Base-by-base conservation (phyloP, 331 rosid species). In the Pyrus hybrid region DNA sequence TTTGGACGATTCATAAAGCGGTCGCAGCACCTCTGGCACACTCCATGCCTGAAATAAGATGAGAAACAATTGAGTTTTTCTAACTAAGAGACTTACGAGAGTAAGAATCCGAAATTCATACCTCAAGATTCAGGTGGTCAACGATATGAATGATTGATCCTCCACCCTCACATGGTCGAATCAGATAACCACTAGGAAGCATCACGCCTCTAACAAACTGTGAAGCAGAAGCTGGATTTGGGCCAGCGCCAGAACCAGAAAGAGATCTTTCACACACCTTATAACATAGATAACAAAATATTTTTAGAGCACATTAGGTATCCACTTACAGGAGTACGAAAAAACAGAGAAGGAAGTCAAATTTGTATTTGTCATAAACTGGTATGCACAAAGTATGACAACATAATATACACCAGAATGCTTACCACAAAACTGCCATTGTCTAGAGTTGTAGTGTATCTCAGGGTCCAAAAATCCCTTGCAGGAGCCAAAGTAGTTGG, bases 101-200 rank as follows among this genome's bases (percentile, higher is more conserved):
- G 74, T 67, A 32, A 37, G 65, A 33, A 61, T 54, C 56, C 17
- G 62, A 69, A 37, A 68, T 53, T 64, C 81, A 67, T 64, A 92
- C 99, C 96, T 95, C 93, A 30, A 95, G 98, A 86, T 92, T 95
- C 77, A 95, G 66, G 83, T 95, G 97, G 78, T 95, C 99, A 75
- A 95, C 99, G 49, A 95, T 92, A 76, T 95, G 98, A 76, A 95
- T 92, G 72, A 89, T 95, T 69, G 98, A 95, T 51, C 99, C 99
- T 65, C 99, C 99, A 63, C 99, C 99, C 45, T 95, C 99, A 71
- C 97, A 95, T 8, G 98, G 96, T 66, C 97, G 93, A 86, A 95
- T 88, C 82, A 92, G 82, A 83, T 92, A 95, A 53, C 98, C 99
- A 84, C 99, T 88, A 2, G 99, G 98, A 68, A 95, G 98, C 85